Evolutionary conservation across 2,329 filamentous ascomycete genomes (phyloP), one percentile per base, ranked within the genome.

Genomic region (Penicillium aurantiogriseum): DNA sequence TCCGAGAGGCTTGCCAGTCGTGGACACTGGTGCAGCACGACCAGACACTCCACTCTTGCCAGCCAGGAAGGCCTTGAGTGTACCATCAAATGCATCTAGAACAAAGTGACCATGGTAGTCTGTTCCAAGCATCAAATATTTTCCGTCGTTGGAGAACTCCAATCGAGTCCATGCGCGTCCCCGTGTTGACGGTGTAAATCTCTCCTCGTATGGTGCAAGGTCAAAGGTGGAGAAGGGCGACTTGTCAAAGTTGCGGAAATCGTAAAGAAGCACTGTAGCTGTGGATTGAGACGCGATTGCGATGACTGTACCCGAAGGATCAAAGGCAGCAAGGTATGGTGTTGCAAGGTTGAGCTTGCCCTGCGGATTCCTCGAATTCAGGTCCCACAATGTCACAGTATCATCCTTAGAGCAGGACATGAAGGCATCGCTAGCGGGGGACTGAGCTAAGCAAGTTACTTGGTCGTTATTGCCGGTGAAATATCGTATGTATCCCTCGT

Each of bases 121-220:
- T 2, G 93, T 97, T 15, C 90, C 90, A 19, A 99, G 75, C 5
- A 99, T 82, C 47, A 99, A 77, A 59, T 85, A 85, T 70, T 96
- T 96, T 19, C 94, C 94, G 69, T 99, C 94, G 68, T 99, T 99
- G 57, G 91, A 94, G 72, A 99, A 97, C 68, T 96, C 92, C 42
- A 99, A 82, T 66, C 89, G 92, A 1, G 90, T 94, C 94, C 94
- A 99, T 64, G 72, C 75, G 44, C 76, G 69, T 36, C 77, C 77
- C 29, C 77, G 80, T 48, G 76, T 81, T 44, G 77, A 80, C 47
- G 74, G 77, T 39, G 74, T 83, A 60, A 73, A 81, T 67, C 75
- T 71, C 64, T 89, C 86, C 47, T 87, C 83, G 6, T 80, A 74
- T 67, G 69, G 76, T 58, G 69, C 77, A 71, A 97, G 80, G 69